Evolutionary conservation across 2,329 filamentous ascomycete species (phyloP).

Genomic region (Arthrobotrys conoides): DNA sequence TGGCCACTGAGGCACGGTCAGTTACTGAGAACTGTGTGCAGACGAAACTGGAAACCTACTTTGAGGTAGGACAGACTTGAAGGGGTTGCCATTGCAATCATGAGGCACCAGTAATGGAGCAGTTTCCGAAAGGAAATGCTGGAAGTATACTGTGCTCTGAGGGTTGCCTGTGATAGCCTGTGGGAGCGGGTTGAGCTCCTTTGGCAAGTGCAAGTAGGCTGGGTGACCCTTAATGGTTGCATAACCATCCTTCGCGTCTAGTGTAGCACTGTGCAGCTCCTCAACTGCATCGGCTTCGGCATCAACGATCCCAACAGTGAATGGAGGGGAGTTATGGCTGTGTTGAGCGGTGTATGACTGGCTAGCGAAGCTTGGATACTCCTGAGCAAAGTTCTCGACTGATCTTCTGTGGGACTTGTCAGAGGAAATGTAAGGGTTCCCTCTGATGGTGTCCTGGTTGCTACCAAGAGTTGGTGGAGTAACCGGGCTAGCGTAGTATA

Average conservation of each 20-base stretch:
- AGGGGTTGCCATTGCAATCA: conserved; percentile 75
- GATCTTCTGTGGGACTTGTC: conserved; percentile 58
- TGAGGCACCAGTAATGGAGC: conserved; percentile 77
- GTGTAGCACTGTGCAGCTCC: conserved; percentile 54
- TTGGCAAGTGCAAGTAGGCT: conserved; percentile 70
- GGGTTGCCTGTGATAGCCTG: conserved; percentile 76
- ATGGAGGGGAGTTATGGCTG: conserved; percentile 64
- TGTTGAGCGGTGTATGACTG: conserved; percentile 65
- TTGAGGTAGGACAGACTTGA: conserved; percentile 74
- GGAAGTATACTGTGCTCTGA: conserved; percentile 84
- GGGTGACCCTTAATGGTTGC: conserved; percentile 62
- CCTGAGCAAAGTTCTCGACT: conserved; percentile 55
- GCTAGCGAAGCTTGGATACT: conserved; percentile 53
- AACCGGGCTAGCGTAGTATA: conserved; percentile 51
- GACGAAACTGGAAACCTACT: conserved; percentile 69
- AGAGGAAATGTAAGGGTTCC: conserved; percentile 55
- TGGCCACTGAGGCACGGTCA: conserved; percentile 73
- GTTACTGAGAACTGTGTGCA: conserved; percentile 60
- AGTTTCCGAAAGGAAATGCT: conserved; percentile 83
- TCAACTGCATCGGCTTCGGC: conserved; percentile 58
- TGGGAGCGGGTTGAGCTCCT: conserved; percentile 73
- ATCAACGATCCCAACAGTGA: conserved; percentile 53
- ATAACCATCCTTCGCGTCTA: conserved; percentile 58
- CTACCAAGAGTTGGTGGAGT: conserved; percentile 38
- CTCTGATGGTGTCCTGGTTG: conserved; percentile 58